Evolutionary conservation across 768 basidiomycete genomes (phyloP), one percentile per base, ranked within the genome.

Genomic region (Cyathus striatus): DNA sequence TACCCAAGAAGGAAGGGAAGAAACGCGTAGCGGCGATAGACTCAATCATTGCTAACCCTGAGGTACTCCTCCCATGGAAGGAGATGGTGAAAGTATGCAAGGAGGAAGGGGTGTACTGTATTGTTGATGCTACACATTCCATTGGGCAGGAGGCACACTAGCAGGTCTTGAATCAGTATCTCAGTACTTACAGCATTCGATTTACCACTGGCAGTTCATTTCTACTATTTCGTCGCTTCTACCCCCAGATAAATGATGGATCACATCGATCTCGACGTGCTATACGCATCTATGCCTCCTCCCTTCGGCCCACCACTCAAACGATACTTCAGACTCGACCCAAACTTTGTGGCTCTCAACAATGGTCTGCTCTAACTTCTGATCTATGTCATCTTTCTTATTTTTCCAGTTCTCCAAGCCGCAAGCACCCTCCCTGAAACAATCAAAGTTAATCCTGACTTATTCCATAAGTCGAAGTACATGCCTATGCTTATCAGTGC

Each of bases 81-180:
- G 78, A 83, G 46, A 70, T 91, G 61, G 80, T 86, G 0, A 53
- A 69, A 4, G 66, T 88, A 3, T 85, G 83, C 57, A 72, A 70
- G 46, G 72, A 81, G 47, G 77, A 81, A 27, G 76, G 77, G 0
- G 72, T 83, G 0, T 74, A 75, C 60, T 82, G 74, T 23, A 49
- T 92, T n/a, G 61, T 93, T 12, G 90, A 93, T 47, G 90, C 76
- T 1, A 89, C 90, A 3, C 90, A 93, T 57, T 78, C 80, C 9
- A 76, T 92, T 34, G 90, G 90, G 0, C 87, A 89, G 56, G 81
- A 89, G 54, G 57, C 76, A 3, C n/a, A n/a, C n/a, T n/a, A n/a
- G n/a, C n/a, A n/a, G n/a, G n/a, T n/a, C n/a, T n/a, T n/a, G n/a
- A n/a, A n/a, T n/a, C n/a, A n/a, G n/a, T n/a, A n/a, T n/a, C n/a